These are phyloP conservation scores for Pterocarpus santalinus DNA, from an alignment of 306 rosid species.

Conservation along the genomic window DNA sequence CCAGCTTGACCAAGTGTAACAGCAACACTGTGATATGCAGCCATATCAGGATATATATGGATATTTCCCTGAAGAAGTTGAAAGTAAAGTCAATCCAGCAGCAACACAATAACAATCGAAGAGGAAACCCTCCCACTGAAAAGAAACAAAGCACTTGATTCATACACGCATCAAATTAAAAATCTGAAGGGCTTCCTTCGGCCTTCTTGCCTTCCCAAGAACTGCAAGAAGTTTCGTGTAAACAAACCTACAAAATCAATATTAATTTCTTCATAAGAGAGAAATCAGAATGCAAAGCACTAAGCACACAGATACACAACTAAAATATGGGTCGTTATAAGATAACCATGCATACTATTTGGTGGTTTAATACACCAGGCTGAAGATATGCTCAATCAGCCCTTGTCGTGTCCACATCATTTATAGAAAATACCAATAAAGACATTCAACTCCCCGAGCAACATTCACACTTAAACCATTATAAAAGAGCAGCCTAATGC, in stretches of 20 bases:
- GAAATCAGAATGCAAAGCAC: constrained; percentile 26
- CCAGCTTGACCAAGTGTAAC: constrained; percentile 97
- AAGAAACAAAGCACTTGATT: constrained; percentile 50
- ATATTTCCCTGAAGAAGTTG: constrained; percentile 69
- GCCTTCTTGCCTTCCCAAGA: constrained; percentile 89
- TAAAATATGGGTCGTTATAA: neutral
- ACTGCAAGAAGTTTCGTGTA: constrained; percentile 88
- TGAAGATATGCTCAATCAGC: constrained; percentile 28
- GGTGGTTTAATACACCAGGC: constrained; percentile 11
- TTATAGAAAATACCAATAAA: neutral
- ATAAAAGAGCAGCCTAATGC: too few relatives aligned
- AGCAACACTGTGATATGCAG: constrained; percentile 92
- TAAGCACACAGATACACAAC: constrained; percentile 31
- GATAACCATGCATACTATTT: neutral
- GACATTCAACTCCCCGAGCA: constrained; percentile 10
- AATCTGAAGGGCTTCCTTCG: constrained; percentile 81
- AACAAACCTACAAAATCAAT: constrained; percentile 75
- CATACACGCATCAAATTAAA: constrained; percentile 85
- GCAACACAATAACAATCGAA: constrained; percentile 39
- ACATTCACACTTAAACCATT: too few relatives aligned
- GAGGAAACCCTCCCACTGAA: constrained; percentile 10
- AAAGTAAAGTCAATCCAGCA: constrained; percentile 46
- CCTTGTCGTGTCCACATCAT: neutral
- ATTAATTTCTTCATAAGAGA: constrained; percentile 28
- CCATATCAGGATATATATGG: constrained; percentile 85